Evolutionary conservation across 306 rosid genomes (phyloP), one percentile per base, ranked within the genome.

Genomic region (Vigna nakashimae): DNA sequence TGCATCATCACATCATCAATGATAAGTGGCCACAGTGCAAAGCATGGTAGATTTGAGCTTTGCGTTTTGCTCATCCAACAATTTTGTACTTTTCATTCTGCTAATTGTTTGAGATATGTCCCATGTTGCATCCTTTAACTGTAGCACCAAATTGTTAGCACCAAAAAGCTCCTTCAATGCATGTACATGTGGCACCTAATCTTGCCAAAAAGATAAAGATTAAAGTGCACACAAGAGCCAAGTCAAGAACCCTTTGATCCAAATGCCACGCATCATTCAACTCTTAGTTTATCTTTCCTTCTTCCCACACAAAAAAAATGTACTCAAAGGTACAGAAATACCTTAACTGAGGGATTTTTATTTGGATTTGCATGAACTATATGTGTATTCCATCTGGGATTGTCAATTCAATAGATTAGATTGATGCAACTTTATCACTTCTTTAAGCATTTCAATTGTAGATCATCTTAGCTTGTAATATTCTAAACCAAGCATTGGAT

Each of bases 11-110:
- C 85, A 62, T 82, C 69, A 85, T 86, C 84, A 84, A 90, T 82
- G 87, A 83, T 66, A 60, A 82, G 88, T 89, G 91, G 93, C 78
- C 88, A 82, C 84, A 84, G 88, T 88, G 89, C 67, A 79, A 75
- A 79, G 83, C 5, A 62, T 64, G 52, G 24, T 63, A 57, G 76
- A 68, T 77, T 82, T 77, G 75, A 78, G 79, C 73, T 66, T 59
- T 78, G 84, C 69, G 57, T 76, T 65, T 55, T 4, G 73, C 76
- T 81, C 71, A 20, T 75, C 82, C 88, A 73, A 80, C 87, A 84
- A 84, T 26, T 64, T 46, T 82, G 82, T 79, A 63, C 83, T 65
- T 72, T 57, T 80, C 80, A 74, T 79, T 45, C 66, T 66, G 45
- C 32, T 64, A 36, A 66, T 16, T 36, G 73, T 79, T 78, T 83